Conservation (phyloP, 192 early-diverging fungal species). For the Coemansia sp. region DNA sequence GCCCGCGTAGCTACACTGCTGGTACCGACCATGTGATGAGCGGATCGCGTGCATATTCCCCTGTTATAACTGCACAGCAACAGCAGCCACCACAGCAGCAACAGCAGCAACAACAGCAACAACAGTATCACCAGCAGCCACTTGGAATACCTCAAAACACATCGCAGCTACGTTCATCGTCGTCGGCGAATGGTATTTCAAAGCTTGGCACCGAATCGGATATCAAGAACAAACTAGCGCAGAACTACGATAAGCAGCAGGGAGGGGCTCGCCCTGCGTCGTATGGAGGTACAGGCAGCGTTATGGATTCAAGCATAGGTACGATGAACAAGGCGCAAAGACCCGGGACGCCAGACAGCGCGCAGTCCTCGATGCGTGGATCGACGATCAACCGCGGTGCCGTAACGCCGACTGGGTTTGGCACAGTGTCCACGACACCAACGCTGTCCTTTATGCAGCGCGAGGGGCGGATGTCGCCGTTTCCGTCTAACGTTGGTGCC, state of each 20-base stretch:
- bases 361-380: slow-evolving; percentile 19
- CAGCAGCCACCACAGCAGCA: background rate
- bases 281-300: slow-evolving; percentile 23
- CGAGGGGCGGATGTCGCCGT: slow-evolving; percentile 48
- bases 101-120: slow-evolving; percentile 9
- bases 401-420: slow-evolving; percentile 26
- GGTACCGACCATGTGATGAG: slow-evolving; percentile 5
- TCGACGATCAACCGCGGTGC: slow-evolving; percentile 1
- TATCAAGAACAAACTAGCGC: background rate
- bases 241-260: slow-evolving; percentile 1
- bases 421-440: slow-evolving; percentile 40
- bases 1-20: slow-evolving; percentile 42
- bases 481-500: slow-evolving; percentile 45
- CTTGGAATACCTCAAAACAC: background rate
- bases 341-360: slow-evolving; percentile 2
- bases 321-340: slow-evolving; percentile 16
- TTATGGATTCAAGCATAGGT: background rate
- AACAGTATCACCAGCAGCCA: background rate
- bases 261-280: slow-evolving; percentile 31
- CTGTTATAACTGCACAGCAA: slow-evolving; percentile 9
- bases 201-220: background rate
- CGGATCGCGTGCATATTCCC: background rate
- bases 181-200: background rate
- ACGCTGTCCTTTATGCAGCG: slow-evolving; percentile 34
- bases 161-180: background rate